Evolutionary conservation across 805 yeast genomes (phyloP), one percentile per base, ranked within the genome.

Genomic region (Sporopachydermia lactativora): DNA sequence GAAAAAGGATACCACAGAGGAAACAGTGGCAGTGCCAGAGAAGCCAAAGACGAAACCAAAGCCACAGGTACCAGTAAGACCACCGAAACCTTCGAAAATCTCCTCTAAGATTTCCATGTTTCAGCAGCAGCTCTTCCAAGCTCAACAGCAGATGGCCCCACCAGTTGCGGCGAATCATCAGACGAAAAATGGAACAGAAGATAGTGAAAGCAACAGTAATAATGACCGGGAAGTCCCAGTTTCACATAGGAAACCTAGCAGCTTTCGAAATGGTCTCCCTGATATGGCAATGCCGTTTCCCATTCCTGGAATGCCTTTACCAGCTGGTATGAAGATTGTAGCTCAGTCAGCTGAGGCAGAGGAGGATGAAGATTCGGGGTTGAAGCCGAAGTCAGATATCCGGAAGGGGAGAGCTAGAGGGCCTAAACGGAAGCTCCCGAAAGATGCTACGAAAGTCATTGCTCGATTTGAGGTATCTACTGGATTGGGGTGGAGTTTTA

Each of bases 31-130:
- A n/a, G n/a, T n/a, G n/a, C n/a, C n/a, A n/a, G n/a, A n/a, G n/a
- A n/a, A n/a, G n/a, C 31, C 31, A 8, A 8, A 8, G 13, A 24
- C 31, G 13, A 24, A 24, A 24, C 31, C 31, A 8, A 24, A 24
- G n/a, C 31, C 31, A 8, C 31, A 24, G 8, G 31, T 24, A 8
- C 31, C 31, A 24, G 31, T 24, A 8, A 24, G 31, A 24, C 31
- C 31, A 24, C 78, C 75, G 19, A 76, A 76, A 17, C 89, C 89
- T 3, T 80, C 80, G 50, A 81, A 81, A 49, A 75, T 84, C 14
- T 80, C 89, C 0, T 76, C 85, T 1, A 79, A 69, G 46, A 81
- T 81, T 44, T 86, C 88, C 1, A 86, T 86, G 0, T 81, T 81
- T 55, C 94, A 81, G 52, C 39, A 36, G 14, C n/a, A 8, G n/a